These are phyloP conservation scores for Trichoderma simmonsii DNA, from an alignment of 2,329 filamentous ascomycete species.

Conservation along the genomic window DNA sequence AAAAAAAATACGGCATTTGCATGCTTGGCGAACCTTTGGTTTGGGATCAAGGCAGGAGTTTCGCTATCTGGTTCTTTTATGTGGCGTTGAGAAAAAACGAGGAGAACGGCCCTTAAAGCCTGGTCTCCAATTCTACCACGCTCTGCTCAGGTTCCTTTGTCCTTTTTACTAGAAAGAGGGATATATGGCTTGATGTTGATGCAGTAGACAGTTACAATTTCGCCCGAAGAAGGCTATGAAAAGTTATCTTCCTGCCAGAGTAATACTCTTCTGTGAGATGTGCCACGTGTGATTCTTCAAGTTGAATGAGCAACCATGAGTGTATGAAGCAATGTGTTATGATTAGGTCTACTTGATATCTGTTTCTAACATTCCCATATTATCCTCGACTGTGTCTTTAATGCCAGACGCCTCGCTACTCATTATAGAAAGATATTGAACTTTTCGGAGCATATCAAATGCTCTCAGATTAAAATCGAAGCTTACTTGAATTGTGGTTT, in stretches of 20 bases:
- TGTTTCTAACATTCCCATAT: neutral
- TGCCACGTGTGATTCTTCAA: neutral
- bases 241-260: slow-evolving; percentile 33
- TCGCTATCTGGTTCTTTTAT: slow-evolving; percentile 49
- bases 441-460: slow-evolving; percentile 13
- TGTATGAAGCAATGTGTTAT: neutral
- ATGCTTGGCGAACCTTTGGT: slow-evolving; percentile 26
- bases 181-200: slow-evolving; percentile 26
- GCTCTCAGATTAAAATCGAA: neutral
- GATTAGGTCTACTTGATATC: neutral
- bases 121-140: slow-evolving; percentile 58
- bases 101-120: slow-evolving; percentile 64
- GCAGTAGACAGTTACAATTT: slow-evolving; percentile 43
- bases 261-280: slow-evolving; percentile 17
- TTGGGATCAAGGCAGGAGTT: slow-evolving; percentile 33
- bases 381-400: neutral
- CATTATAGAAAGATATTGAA: neutral
- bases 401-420: neutral
- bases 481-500: slow-evolving; percentile 35
- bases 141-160: slow-evolving; percentile 38
- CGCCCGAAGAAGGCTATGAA: slow-evolving; percentile 44
- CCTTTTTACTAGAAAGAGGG: neutral
- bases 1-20: neutral
- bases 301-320: neutral
- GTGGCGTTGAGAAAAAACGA: slow-evolving; percentile 68